These are phyloP conservation scores for Pueraria montana DNA, from an alignment of 306 rosid genomes.

Conservation along the genomic window DNA sequence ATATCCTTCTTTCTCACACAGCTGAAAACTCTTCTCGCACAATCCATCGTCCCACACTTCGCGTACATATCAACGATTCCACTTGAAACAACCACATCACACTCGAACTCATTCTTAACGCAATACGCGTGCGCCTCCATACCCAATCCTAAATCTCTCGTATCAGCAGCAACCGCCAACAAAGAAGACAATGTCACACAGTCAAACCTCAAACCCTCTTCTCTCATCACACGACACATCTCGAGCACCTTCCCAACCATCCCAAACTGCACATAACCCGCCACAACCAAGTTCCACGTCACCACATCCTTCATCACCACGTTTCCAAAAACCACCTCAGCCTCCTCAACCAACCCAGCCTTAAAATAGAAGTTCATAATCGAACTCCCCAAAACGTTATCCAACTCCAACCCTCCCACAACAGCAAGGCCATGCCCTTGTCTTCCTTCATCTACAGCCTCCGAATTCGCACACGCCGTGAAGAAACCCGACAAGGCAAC, in stretches of 20 bases:
- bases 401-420: conserved; percentile 65
- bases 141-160: conserved; percentile 63
- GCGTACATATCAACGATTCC: conserved; percentile 78
- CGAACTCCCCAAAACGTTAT: conserved; percentile 75
- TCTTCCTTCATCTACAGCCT: conserved; percentile 68
- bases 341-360: conserved; percentile 80
- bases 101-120: conserved; percentile 68
- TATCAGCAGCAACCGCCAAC: conserved; percentile 70
- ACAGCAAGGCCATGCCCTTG: conserved; percentile 80
- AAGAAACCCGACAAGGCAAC: conserved; percentile 77
- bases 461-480: conserved; percentile 74
- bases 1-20: conserved; percentile 60
- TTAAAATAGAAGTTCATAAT: conserved; percentile 79
- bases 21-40: conserved; percentile 68
- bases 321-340: conserved; percentile 63
- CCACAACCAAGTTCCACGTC: conserved; percentile 83
- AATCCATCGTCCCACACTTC: conserved; percentile 68
- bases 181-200: conserved; percentile 76
- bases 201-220: conserved; percentile 73
- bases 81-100: conserved; percentile 69
- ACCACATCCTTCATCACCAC: conserved; percentile 72
- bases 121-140: conserved; percentile 77
- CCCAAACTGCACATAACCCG: conserved; percentile 71
- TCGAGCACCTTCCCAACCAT: conserved; percentile 65
- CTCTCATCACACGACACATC: conserved; percentile 65